These are phyloP conservation scores for Przewalskia tangutica DNA, from an alignment of 257 asterid species.

Conservation along the genomic window DNA sequence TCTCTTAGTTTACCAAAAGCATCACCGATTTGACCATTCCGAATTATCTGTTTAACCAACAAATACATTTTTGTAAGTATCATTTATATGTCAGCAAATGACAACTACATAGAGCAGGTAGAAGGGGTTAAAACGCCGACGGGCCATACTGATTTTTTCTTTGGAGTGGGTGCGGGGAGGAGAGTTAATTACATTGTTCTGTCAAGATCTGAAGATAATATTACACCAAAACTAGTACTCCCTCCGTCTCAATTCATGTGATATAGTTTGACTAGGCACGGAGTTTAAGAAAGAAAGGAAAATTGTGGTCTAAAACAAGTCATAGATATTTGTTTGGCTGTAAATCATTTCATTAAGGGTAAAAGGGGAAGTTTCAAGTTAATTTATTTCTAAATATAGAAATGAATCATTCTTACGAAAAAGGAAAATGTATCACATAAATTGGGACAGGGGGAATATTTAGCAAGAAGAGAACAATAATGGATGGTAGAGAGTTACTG, in stretches of 20 bases:
- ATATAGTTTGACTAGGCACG: no score
- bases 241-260: no score
- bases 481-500: not conserved
- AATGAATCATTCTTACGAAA: no score
- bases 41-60: constrained; percentile 51
- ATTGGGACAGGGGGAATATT: not conserved
- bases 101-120: not conserved
- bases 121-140: not conserved
- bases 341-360: no score
- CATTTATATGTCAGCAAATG: not conserved
- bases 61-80: not conserved
- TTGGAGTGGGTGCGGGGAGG: not conserved
- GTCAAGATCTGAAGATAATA: not conserved
- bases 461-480: not conserved
- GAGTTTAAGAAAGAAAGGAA: no score
- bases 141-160: not conserved
- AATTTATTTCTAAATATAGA: no score
- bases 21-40: constrained; percentile 69
- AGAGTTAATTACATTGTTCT: not conserved
- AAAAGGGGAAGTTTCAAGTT: no score
- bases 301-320: no score
- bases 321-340: no score
- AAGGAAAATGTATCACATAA: no score
- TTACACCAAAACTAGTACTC: not conserved
- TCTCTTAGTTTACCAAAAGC: constrained; percentile 45